Evolutionary conservation across 192 early-diverging fungal genomes (phyloP), one percentile per base, ranked within the genome.

Genomic region (Gaertneriomyces sp.): DNA sequence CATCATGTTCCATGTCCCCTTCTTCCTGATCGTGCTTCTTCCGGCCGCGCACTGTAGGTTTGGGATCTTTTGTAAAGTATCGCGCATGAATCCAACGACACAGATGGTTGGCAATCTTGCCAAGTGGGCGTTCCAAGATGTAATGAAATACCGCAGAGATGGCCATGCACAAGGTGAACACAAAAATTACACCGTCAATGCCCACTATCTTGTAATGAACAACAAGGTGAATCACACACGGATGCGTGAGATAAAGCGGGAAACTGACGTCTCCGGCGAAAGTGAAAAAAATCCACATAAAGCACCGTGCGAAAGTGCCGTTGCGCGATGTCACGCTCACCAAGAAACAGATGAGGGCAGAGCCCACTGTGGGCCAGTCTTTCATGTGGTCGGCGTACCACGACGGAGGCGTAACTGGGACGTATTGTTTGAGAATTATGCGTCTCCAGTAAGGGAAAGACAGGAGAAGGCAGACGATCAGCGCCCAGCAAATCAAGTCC

Each of bases 251-350:
- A 54, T 73, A 73, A 0, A 73, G 57, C 20, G 71, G 71, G 60
- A 73, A 73, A 7, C 66, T 69, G 64, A 73, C 63, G 45, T 73
- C 71, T 12, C 61, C 71, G 10, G 65, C 64, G 45, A 58, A 73
- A 12, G 45, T 73, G 51, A 73, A 68, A 33, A 68, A 55, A 51
- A 46, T 63, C 71, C 71, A 73, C 19, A 33, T 16, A 44, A 68
- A 73, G 56, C 67, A 73, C 5, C 63, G 59, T 19, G 58, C 53
- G 17, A 73, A 73, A 0, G 64, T 58, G 3, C 71, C 58, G 33
- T 68, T 58, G 1, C 71, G 43, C 0, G 46, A 53, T 1, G 43
- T 47, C 42, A 45, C 20, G 42, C 65, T 58, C 19, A 73, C 61
- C n/a, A 73, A 9, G 42, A 73, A 63, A 33, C 58, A 41, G 10